Evolutionary conservation across 2,329 filamentous ascomycete species (phyloP).

Genomic region (Clarireedia monteithiana): DNA sequence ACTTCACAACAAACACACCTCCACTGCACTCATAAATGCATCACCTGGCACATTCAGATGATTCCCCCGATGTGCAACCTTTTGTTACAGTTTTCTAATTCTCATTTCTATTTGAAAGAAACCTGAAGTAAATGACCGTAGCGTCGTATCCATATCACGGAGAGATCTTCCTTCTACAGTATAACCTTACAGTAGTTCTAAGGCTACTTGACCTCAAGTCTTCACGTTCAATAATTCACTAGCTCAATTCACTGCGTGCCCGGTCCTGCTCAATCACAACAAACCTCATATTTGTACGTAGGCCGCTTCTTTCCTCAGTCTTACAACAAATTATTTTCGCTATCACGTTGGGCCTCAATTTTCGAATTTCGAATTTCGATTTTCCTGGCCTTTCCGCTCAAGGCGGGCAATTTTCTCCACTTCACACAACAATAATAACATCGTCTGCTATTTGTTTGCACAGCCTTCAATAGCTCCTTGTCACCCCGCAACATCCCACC

Average conservation of each 20-base stretch:
- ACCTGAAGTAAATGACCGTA: no score
- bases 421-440: background rate
- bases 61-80: no score
- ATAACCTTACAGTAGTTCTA: no score
- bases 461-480: background rate
- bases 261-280: background rate
- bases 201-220: background rate
- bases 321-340: background rate
- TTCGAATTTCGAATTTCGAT: background rate
- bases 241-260: background rate
- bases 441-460: background rate
- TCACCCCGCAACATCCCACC: background rate
- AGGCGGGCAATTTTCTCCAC: background rate
- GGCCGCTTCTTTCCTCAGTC: background rate
- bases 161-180: no score
- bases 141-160: no score
- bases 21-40: background rate
- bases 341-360: no score
- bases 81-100: background rate
- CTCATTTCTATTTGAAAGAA: no score
- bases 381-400: background rate
- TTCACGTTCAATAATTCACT: background rate
- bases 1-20: background rate
- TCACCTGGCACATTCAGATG: background rate
- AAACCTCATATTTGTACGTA: no score